Evolutionary conservation across 495 filamentous ascomycete genomes (phyloP).

Genomic region (Xylaria venustula): DNA sequence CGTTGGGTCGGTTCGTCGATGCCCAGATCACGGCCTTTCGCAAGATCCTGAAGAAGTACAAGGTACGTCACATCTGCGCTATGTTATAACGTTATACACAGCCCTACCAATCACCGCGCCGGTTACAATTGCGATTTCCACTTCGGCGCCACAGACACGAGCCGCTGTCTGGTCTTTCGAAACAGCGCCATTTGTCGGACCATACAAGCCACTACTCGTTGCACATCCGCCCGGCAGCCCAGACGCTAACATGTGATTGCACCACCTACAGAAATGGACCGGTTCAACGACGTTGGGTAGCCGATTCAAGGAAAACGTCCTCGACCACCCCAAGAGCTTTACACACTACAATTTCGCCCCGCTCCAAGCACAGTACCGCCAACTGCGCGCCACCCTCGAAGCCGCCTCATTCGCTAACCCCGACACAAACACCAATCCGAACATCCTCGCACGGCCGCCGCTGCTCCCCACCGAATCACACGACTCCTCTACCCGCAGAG

Average conservation of each 20-base stretch:
- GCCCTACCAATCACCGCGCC: background rate
- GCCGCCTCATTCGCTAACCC: constrained; percentile 32
- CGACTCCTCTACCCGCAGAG: constrained; percentile 5
- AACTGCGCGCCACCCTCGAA: constrained; percentile 53
- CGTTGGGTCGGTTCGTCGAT: constrained; percentile 59
- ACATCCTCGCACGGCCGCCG: constrained; percentile 16
- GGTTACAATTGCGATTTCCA: background rate
- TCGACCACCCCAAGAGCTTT: constrained; percentile 61
- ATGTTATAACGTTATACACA: background rate
- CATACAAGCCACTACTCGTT: constrained; percentile 1
- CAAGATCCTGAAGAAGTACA: constrained; percentile 77
- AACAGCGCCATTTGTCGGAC: background rate
- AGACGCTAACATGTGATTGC: constrained; percentile 11
- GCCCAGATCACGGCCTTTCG: constrained; percentile 65
- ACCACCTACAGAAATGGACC: constrained; percentile 61
- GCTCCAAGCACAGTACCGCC: constrained; percentile 55
- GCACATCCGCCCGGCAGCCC: background rate
- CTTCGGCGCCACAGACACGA: background rate
- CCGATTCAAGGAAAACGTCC: constrained; percentile 57
- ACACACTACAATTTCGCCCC: constrained; percentile 54
- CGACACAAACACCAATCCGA: too few relatives aligned
- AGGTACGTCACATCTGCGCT: constrained; percentile 25
- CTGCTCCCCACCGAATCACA: constrained; percentile 14
- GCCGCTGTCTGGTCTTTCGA: background rate
- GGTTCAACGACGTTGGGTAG: constrained; percentile 55